Base-by-base conservation (phyloP, 75 land plant genomes). In the Pinus taeda region DNA sequence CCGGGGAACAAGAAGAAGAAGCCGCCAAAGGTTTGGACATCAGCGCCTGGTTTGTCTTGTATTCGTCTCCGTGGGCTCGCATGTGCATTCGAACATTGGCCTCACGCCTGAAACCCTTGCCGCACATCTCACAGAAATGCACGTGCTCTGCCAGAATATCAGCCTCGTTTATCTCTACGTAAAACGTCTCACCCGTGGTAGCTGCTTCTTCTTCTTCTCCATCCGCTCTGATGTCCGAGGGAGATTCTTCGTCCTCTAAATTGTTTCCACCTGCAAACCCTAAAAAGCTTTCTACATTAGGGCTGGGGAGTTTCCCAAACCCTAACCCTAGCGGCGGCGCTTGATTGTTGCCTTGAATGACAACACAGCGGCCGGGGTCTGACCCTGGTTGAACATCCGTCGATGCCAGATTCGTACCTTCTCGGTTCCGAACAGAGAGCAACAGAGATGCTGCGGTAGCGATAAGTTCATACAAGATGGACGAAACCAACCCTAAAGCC, bases 61-160 rank as follows among this genome's bases (percentile, higher is more conserved):
- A 94, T 85, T 94, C 89, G 39, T 94, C 93, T 0, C 97, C 97
- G 26, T 94, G 97, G 18, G 96, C 95, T 57, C 97, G 83, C 97
- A 94, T 94, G 75, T 94, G 97, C 95, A 94, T 94, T 60, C 97
- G 81, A 57, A 94, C 61, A 73, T 94, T 94, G 11, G 95, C 97
- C 26, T 94, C 26, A 26, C 0, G 26, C 26, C 26, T 26, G 0
- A 94, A 94, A 29, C 97, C 97, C 63, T 94, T 94, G 4, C 97
- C 92, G 75, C 95, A 94, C 17, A 94, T 85, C 59, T 90, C 89
- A 64, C 97, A 94, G 79, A 90, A 94, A 73, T 94, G 97, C 8
- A 93, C 92, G 86, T 92, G 94, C 75, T 94, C 94, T 6, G 93
- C 97, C 30, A 92, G 74, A 24, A 94, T 78, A 58, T 92, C 95